Percentiles rank a stretch among this genome's conserved stretches.
These are phyloP conservation scores for Ustanciosporium gigantosporum DNA, from an alignment of 1,284 basidiomycete genomes.

Conservation along the genomic window DNA sequence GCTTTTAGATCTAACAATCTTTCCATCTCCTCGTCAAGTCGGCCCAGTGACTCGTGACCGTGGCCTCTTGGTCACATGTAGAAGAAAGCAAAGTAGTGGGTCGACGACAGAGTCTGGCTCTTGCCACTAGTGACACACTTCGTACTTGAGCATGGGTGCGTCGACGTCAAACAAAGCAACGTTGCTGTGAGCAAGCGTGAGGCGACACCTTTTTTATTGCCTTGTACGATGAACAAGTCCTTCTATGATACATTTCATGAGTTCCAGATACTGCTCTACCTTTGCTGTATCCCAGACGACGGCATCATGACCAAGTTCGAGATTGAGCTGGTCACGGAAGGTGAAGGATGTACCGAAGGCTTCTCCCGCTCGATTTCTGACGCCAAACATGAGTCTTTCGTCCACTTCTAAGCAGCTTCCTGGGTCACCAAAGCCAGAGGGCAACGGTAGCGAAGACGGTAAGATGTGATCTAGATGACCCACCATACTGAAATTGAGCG, in stretches of 20 bases:
- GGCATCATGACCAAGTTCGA: constrained; percentile 30
- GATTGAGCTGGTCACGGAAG: constrained; percentile 23
- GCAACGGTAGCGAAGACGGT: constrained; percentile 5
- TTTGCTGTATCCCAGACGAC: constrained; percentile 30
- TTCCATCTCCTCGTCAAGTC: background rate
- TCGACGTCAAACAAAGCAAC: too few species aligned
- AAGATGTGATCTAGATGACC: constrained; percentile 20
- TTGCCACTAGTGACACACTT: too few species aligned
- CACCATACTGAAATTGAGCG: constrained; percentile 41
- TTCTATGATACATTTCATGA: constrained; percentile 26
- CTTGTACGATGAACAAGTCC: constrained; percentile 1
- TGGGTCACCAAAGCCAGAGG: background rate
- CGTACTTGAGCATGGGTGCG: too few species aligned
- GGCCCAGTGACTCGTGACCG: too few species aligned
- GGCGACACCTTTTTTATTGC: too few species aligned
- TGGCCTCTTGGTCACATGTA: too few species aligned
- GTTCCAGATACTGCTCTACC: constrained; percentile 13
- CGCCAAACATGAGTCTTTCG: constrained; percentile 24
- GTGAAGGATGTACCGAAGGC: constrained; percentile 39
- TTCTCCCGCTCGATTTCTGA: constrained; percentile 26
- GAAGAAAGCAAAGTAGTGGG: too few species aligned
- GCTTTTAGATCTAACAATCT: constrained; percentile 20
- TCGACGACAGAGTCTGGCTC: too few species aligned
- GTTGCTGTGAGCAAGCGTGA: too few species aligned
- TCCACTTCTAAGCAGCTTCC: constrained; percentile 5